Evolutionary conservation across 805 yeast genomes (phyloP), one percentile per base, ranked within the genome.

Genomic region (Nadsonia fulvescens): DNA sequence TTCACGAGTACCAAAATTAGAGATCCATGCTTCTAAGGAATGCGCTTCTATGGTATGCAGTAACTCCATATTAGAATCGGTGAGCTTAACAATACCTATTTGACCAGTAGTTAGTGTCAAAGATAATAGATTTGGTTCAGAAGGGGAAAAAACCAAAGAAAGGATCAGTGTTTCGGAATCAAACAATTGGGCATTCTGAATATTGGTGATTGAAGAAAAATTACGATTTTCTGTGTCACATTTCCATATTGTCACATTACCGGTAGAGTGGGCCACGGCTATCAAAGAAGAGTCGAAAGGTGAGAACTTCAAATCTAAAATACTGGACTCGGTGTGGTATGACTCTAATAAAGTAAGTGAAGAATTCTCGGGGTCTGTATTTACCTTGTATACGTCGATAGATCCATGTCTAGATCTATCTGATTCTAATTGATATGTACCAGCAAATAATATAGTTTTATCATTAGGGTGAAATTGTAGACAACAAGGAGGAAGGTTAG

Each of bases 21-120:
- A 77, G 4, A 76, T 77, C 96, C 96, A 83, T 32, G 92, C 78
- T 47, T 86, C 94, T 17, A 82, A 49, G 6, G 61, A 57, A 45
- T 86, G 95, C 1, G 47, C 31, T 1, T 60, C 44, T 6, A 43
- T 32, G 18, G 63, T 13, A 4, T 24, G 49, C n/a, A 30, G 31
- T 8, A 23, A 37, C 38, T 30, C 40, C 25, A 32, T 5, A 26
- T 36, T 17, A 16, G 34, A 10, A 31, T 35, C 14, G 15, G 33
- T n/a, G 37, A 49, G n/a, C 14, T 57, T 54, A 1, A 65, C 42
- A 0, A 61, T 37, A 1, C 65, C 59, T 10, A 64, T 56, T 21
- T 59, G 61, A 0, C 95, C 95, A 5, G 63, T 50, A 0, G 94
- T 77, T 2, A 69, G 55, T 0, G 93, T 76, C 0, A 70, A 60